Conservation (phyloP, 2,329 filamentous ascomycete species). For the Colletotrichum costaricense region DNA sequence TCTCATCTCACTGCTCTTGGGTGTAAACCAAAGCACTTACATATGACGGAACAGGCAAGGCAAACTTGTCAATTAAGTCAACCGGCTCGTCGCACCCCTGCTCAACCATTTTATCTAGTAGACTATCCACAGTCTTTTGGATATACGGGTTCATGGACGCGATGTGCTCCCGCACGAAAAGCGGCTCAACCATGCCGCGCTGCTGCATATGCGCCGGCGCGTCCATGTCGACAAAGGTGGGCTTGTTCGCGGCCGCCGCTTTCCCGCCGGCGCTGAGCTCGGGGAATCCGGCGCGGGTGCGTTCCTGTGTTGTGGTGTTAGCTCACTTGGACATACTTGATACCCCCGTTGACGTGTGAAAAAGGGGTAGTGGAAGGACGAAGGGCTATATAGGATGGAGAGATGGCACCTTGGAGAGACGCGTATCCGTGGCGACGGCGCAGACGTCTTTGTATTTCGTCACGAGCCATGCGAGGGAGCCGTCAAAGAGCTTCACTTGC, state of each 20-base stretch:
- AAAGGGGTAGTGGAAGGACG: too few species aligned
- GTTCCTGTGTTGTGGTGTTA: constrained; percentile 42
- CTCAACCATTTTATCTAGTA: constrained; percentile 52
- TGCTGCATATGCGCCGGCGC: constrained; percentile 59
- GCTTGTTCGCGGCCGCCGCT: constrained; percentile 58
- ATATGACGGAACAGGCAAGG: constrained; percentile 59
- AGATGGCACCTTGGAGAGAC: constrained; percentile 52
- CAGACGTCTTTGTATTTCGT: constrained; percentile 60
- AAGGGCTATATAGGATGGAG: too few species aligned
- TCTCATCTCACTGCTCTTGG: too few species aligned
- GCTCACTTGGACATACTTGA: too few species aligned
- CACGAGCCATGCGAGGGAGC: constrained; percentile 58
- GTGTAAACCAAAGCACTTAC: constrained; percentile 40
- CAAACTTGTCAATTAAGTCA: constrained; percentile 59
- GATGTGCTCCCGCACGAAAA: constrained; percentile 54
- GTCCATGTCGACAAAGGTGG: constrained; percentile 65
- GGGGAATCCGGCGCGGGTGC: constrained; percentile 56
- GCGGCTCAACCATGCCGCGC: constrained; percentile 57
- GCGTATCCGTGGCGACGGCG: constrained; percentile 54
- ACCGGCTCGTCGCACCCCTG: constrained; percentile 51
- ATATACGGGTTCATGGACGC: constrained; percentile 56
- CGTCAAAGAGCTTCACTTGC: constrained; percentile 58
- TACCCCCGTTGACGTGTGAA: too few species aligned
- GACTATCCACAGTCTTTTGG: constrained; percentile 55
- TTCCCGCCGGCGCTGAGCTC: constrained; percentile 60